Evolutionary conservation across 352 stramenopile species (phyloP).

Genomic region (Pythium vanterpoolii): DNA sequence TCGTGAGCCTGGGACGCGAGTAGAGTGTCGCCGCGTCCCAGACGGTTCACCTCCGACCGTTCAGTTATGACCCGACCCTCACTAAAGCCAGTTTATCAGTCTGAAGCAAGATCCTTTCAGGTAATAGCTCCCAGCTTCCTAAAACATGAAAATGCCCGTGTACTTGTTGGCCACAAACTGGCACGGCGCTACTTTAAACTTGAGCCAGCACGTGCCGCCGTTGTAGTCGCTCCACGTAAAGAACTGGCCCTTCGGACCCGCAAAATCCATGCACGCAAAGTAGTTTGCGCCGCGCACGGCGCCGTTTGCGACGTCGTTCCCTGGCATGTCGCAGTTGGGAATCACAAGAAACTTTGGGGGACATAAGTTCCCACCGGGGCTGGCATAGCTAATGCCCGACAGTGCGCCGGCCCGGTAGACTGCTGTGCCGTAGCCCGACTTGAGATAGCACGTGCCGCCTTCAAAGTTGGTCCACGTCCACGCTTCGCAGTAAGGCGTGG

Average conservation of each 20-base stretch:
- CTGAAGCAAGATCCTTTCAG: too few relatives aligned
- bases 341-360: too few relatives aligned
- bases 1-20: neutral
- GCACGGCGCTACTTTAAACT: conserved; percentile 18
- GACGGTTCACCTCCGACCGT: neutral
- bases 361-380: too few relatives aligned
- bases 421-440: neutral
- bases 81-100: neutral
- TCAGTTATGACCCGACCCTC: neutral
- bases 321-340: neutral
- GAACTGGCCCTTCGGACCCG: neutral
- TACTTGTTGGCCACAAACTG: neutral
- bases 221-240: conserved; percentile 45
- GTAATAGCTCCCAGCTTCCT: neutral
- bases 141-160: neutral
- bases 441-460: conserved; percentile 16
- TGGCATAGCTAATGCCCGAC: neutral
- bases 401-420: neutral
- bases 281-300: neutral
- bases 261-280: neutral
- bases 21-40: neutral
- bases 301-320: neutral
- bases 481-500: neutral
- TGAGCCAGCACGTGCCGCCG: conserved; percentile 52
- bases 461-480: conserved; percentile 30